Base-by-base conservation (phyloP, 176 grass and related monocot genomes). In the Guadua angustifolia region DNA sequence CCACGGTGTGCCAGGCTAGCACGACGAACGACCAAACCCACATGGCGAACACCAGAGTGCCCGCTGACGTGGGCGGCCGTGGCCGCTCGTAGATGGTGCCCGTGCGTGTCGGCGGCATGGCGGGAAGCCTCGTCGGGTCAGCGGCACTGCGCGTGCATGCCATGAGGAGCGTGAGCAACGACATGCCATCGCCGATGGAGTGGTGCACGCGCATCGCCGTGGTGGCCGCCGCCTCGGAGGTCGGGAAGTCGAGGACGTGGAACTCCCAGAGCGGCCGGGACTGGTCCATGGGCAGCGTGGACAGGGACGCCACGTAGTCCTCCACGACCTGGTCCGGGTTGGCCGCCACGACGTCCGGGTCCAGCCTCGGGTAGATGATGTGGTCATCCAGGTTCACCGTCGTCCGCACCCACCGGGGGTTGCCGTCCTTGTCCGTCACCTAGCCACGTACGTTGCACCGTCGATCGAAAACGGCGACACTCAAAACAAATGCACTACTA, bases 131-230 rank as follows among this genome's bases (percentile, higher is more conserved):
- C 13, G 53, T 69, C 59, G 91, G 93, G 76, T 98, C 89, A 39
- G 88, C 78, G 59, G 87, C 78, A 69, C 84, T 71, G 49, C 92
- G 89, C 16, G 91, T 95, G 91, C 92, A 95, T 3, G 95, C 85
- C 68, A 98, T 84, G 74, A 98, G 90, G n/a, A 98, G 91, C 78
- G 91, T 93, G 83, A 86, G 88, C 75, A 98, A 91, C 69, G 95
- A 98, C 87, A 88, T 93, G 85, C 95, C 95, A 47, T 98, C 95
- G 1, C 95, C 95, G 79, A 98, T 83, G 43, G 95, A 98, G 73
- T 98, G 95, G 82, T 95, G 93, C 68, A 87, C 74, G 74, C 95
- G 93, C 88, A 98, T 83, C 5, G 24, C 85, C 9, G 63, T 38
- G 18, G 87, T 86, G 24, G 95, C 82, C 4, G 66, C 24, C 6